Evolutionary conservation across 352 stramenopile genomes (phyloP).

Genomic region (Phytopythium ostracodes): DNA sequence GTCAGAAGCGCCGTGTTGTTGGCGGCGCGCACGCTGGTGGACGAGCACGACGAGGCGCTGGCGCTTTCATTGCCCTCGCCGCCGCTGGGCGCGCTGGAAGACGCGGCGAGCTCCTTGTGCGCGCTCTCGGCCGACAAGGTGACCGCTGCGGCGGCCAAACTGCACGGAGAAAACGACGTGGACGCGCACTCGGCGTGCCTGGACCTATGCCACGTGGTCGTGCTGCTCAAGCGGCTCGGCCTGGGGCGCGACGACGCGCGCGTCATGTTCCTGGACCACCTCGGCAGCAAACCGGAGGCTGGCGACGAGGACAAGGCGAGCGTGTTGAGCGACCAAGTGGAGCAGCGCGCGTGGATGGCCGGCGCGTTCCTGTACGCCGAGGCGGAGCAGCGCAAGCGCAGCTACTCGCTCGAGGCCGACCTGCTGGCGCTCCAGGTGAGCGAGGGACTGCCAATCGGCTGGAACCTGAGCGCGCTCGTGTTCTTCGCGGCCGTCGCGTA

Average conservation of each 20-base stretch:
- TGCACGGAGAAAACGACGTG: constrained; percentile 9
- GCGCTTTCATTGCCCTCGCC: constrained; percentile 44
- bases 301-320: constrained; percentile 17
- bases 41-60: constrained; percentile 6
- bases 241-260: constrained; percentile 43
- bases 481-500: constrained; percentile 44
- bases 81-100: constrained; percentile 27
- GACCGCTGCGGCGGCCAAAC: constrained; percentile 3
- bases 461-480: constrained; percentile 61
- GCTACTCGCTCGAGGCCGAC: constrained; percentile 56
- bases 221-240: constrained; percentile 54
- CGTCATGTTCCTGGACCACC: constrained; percentile 51
- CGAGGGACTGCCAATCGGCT: constrained; percentile 61
- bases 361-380: constrained; percentile 69
- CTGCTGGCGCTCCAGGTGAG: constrained; percentile 58
- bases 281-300: constrained; percentile 21
- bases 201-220: constrained; percentile 58
- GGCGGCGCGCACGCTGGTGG: constrained; percentile 28
- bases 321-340: constrained; percentile 14
- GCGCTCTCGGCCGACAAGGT: constrained; percentile 10
- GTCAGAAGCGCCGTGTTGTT: constrained; percentile 20
- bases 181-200: constrained; percentile 34
- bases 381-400: constrained; percentile 48
- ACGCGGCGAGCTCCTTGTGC: constrained; percentile 38
- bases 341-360: constrained; percentile 55